Percentiles rank a stretch among this genome's conserved stretches.
Evolutionary conservation across 2,329 filamentous ascomycete genomes (phyloP).

Genomic region (Calonectria crousiana): DNA sequence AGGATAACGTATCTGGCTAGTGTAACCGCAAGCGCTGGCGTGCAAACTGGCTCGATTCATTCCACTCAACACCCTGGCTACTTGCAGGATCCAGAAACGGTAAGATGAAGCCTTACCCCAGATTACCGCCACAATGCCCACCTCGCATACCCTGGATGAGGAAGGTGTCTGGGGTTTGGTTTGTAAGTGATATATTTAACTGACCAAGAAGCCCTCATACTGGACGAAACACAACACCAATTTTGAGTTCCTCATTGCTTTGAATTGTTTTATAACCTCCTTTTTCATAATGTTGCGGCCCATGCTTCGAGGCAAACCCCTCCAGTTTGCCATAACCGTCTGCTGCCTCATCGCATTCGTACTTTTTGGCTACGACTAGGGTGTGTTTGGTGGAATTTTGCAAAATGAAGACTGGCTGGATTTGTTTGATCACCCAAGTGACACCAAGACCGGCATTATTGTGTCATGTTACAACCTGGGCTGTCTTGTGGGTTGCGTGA

Average conservation of each 20-base stretch:
- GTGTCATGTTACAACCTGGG: constrained; percentile 57
- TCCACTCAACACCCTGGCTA: not conserved
- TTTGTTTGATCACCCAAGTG: constrained; percentile 52
- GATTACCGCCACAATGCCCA: not conserved
- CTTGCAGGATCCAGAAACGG: not conserved
- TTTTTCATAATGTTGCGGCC: not conserved
- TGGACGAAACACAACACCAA: not conserved
- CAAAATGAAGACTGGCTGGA: constrained; percentile 56
- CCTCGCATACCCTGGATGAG: not conserved
- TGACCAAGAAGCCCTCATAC: not conserved
- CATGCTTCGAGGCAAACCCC: not conserved
- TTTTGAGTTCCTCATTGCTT: not conserved
- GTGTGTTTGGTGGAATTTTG: constrained; percentile 60
- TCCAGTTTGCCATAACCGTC: not conserved
- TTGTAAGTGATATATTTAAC: not conserved
- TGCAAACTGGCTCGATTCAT: not conserved
- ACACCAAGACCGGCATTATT: constrained; percentile 55
- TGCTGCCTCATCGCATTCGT: not conserved
- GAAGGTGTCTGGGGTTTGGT: not conserved
- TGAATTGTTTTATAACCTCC: not conserved
- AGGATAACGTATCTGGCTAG: not conserved
- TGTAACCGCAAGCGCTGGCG: not conserved
- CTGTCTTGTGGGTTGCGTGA: constrained; percentile 49
- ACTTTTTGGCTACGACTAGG: constrained; percentile 60
- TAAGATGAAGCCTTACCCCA: not conserved